Percentiles rank a stretch among this genome's conserved stretches.
phyloP scores from a whole-genome alignment of 192 early-diverging fungal species.

The Coemansia sp. region DNA sequence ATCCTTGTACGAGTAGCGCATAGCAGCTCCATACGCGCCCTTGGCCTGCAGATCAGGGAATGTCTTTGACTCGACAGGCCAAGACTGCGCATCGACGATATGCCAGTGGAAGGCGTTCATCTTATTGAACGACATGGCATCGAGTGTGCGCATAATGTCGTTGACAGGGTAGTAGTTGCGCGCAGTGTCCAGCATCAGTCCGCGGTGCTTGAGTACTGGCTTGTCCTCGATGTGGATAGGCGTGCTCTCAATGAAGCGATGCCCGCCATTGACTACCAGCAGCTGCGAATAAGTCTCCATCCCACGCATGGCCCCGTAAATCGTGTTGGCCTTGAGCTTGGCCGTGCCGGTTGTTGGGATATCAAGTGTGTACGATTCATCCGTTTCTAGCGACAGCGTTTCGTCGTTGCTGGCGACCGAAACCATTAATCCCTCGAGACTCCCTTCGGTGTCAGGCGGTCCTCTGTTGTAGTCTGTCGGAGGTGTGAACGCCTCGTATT shows the following conservation, averaged over 20 bases:
- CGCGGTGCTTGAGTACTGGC: slow-evolving; percentile 66
- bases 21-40: slow-evolving; percentile 62
- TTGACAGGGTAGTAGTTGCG: slow-evolving; percentile 66
- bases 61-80: slow-evolving; percentile 65
- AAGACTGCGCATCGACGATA: slow-evolving; percentile 67
- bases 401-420: slow-evolving; percentile 47
- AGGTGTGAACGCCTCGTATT: slow-evolving; percentile 51
- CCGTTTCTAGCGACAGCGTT: slow-evolving; percentile 56
- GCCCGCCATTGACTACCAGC: slow-evolving; percentile 46
- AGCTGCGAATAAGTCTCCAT: slow-evolving; percentile 74
- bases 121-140: slow-evolving; percentile 72
- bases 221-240: slow-evolving; percentile 61
- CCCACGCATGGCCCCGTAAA: slow-evolving; percentile 69
- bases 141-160: slow-evolving; percentile 59
- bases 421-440: slow-evolving; percentile 48
- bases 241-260: slow-evolving; percentile 54
- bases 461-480: slow-evolving; percentile 45
- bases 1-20: slow-evolving; percentile 72
- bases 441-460: neutral
- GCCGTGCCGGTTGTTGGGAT: slow-evolving; percentile 57
- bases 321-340: slow-evolving; percentile 56
- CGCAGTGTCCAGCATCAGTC: slow-evolving; percentile 66
- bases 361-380: slow-evolving; percentile 72
- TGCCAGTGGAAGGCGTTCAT: slow-evolving; percentile 82
- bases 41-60: slow-evolving; percentile 62